Percentiles rank a stretch among this genome's conserved stretches.
Conservation (phyloP, 2,329 filamentous ascomycete species). For the Aspergillus sp. region DNA sequence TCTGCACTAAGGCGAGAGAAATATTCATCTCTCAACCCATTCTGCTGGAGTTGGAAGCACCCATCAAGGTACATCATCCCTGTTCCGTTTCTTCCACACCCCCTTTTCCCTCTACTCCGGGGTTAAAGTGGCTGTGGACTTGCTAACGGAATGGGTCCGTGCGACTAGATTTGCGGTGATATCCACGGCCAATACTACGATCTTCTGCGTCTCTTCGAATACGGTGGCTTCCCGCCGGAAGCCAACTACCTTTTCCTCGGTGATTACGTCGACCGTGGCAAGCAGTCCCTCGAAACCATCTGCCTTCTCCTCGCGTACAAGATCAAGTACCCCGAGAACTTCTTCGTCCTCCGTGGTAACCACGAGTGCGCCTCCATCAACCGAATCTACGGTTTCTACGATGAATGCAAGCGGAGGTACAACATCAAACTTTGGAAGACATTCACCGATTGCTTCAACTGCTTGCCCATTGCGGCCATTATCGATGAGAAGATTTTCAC, state of each 20-base stretch:
- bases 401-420: slow-evolving; percentile 97
- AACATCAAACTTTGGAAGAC: slow-evolving; percentile 99
- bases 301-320: slow-evolving; percentile 96
- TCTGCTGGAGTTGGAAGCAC: slow-evolving; percentile 91
- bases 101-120: neutral
- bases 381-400: slow-evolving; percentile 99
- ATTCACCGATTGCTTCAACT: slow-evolving; percentile 99
- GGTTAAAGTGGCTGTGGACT: neutral
- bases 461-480: slow-evolving; percentile 93
- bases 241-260: slow-evolving; percentile 99
- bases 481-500: slow-evolving; percentile 99
- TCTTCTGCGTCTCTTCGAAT: slow-evolving; percentile 92
- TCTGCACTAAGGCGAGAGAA: slow-evolving; percentile 97
- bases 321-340: slow-evolving; percentile 99
- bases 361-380: slow-evolving; percentile 99
- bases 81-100: neutral
- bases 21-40: slow-evolving; percentile 99
- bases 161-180: slow-evolving; percentile 90
- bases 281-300: slow-evolving; percentile 98
- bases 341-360: slow-evolving; percentile 97
- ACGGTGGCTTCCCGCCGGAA: slow-evolving; percentile 95
- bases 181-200: slow-evolving; percentile 99
- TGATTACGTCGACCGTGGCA: slow-evolving; percentile 97
- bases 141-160: neutral
- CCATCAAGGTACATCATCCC: slow-evolving; percentile 72